Conservation (phyloP, 2,329 filamentous ascomycete species). For the Blastomyces gilchristii region DNA sequence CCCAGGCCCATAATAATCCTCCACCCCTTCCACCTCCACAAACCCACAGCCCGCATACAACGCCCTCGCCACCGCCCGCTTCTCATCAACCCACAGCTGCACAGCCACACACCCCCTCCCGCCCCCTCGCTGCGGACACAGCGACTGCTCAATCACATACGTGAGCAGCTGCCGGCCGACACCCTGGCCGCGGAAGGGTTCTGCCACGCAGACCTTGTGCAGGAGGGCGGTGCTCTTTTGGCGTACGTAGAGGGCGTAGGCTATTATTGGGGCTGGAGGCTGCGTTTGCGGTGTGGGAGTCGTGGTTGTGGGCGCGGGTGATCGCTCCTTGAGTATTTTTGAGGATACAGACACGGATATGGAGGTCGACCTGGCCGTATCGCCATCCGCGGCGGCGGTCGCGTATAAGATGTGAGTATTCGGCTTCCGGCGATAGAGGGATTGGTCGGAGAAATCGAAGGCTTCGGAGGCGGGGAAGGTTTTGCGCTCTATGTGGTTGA, state of each 20-base stretch:
- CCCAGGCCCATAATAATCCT: slow-evolving; percentile 43
- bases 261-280: slow-evolving; percentile 27
- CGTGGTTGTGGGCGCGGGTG: too few species aligned
- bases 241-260: slow-evolving; percentile 40
- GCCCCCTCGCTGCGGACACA: slow-evolving; percentile 20
- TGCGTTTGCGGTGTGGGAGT: too few species aligned
- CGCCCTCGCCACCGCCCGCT: slow-evolving; percentile 34
- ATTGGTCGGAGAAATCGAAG: slow-evolving; percentile 36
- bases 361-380: slow-evolving; percentile 3
- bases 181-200: slow-evolving; percentile 38
- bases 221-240: slow-evolving; percentile 38
- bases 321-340: too few species aligned
- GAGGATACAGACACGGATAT: too few species aligned
- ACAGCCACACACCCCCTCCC: slow-evolving; percentile 37
- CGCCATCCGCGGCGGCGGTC: slow-evolving; percentile 13
- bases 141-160: slow-evolving; percentile 30
- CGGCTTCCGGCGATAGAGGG: slow-evolving; percentile 39
- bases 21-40: slow-evolving; percentile 36
- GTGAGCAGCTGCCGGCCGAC: slow-evolving; percentile 38
- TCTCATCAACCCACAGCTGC: slow-evolving; percentile 44
- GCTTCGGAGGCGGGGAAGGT: slow-evolving; percentile 43
- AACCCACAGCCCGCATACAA: slow-evolving; percentile 41
- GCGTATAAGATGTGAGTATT: slow-evolving; percentile 38
- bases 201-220: slow-evolving; percentile 44
- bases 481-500: slow-evolving; percentile 39